Conservation (phyloP, 352 stramenopile species). For the Phytopythium kandeliae region DNA sequence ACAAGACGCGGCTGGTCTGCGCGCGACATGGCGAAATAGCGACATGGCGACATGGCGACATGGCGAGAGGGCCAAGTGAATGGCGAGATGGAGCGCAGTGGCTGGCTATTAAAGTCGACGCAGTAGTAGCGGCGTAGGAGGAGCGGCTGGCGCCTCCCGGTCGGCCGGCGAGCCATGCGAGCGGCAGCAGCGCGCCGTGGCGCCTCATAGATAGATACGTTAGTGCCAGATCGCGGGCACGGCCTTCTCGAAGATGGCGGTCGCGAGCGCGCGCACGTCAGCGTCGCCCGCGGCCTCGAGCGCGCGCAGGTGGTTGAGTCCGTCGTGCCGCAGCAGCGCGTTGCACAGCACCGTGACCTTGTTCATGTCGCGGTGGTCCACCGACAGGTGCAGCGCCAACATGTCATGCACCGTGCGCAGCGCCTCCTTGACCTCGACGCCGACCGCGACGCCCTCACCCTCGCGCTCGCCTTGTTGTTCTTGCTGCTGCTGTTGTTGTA, state of each 20-base stretch:
- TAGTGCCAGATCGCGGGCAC: conserved; percentile 80
- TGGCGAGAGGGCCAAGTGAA: too few species aligned
- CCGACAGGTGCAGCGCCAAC: conserved; percentile 63
- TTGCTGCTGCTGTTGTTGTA: too few species aligned
- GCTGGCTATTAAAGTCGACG: too few species aligned
- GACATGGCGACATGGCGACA: too few species aligned
- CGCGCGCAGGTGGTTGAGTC: conserved; percentile 53
- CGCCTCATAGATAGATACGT: conserved; percentile 7
- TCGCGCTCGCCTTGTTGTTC: too few species aligned
- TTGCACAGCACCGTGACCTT: conserved; percentile 84
- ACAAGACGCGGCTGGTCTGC: too few species aligned
- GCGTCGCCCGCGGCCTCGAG: conserved; percentile 45
- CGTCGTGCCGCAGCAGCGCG: conserved; percentile 67
- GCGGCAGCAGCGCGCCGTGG: too few species aligned
- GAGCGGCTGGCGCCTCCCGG: too few species aligned
- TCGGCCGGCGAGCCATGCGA: too few species aligned
- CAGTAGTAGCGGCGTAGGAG: too few species aligned
- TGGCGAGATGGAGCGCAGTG: too few species aligned
- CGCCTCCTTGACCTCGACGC: conserved; percentile 40
- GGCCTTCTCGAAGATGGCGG: conserved; percentile 76
- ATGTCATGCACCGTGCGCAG: conserved; percentile 62
- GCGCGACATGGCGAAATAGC: too few species aligned
- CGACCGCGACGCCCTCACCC: conserved; percentile 8
- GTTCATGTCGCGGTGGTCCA: conserved; percentile 69
- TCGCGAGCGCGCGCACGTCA: conserved; percentile 54